These are phyloP conservation scores for Cryptococcus sp. DNA, from an alignment of 1,284 basidiomycete genomes.

Conservation along the genomic window DNA sequence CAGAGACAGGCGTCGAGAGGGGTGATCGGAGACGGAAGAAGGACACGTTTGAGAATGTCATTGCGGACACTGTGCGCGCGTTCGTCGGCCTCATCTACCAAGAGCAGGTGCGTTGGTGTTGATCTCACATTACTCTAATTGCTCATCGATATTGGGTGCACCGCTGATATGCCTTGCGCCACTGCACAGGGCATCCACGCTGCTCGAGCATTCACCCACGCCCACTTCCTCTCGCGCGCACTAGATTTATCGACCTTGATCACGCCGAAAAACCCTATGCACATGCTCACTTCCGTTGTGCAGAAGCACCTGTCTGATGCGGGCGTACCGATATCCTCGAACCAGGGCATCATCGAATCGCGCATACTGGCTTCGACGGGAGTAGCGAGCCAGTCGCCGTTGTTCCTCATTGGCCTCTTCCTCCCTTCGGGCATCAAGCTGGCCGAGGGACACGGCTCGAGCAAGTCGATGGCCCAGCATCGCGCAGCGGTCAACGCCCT, in stretches of 20 bases:
- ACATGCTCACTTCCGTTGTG: slow-evolving; percentile 74
- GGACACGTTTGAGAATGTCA: slow-evolving; percentile 47
- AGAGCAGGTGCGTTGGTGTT: slow-evolving; percentile 52
- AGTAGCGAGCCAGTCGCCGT: slow-evolving; percentile 79
- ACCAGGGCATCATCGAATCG: slow-evolving; percentile 14
- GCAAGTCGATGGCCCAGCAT: slow-evolving; percentile 92
- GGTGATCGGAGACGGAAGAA: slow-evolving; percentile 17
- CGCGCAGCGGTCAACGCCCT: slow-evolving; percentile 62
- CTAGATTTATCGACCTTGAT: slow-evolving; percentile 80
- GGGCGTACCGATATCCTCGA: slow-evolving; percentile 54
- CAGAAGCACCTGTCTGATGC: slow-evolving; percentile 61
- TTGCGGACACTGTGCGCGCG: slow-evolving; percentile 55
- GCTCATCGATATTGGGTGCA: too few species aligned
- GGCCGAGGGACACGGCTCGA: slow-evolving; percentile 92
- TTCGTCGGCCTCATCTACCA: slow-evolving; percentile 60
- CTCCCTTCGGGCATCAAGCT: slow-evolving; percentile 80
- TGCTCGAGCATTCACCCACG: slow-evolving; percentile 80
- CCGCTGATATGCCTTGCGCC: slow-evolving; percentile 28
- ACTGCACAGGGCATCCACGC: slow-evolving; percentile 72
- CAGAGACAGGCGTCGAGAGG: slow-evolving; percentile 2
- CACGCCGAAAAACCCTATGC: slow-evolving; percentile 84
- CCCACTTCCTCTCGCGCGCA: slow-evolving; percentile 79
- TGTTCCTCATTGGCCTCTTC: slow-evolving; percentile 91
- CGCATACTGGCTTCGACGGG: slow-evolving; percentile 91
- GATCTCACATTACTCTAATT: slow-evolving; percentile 15